Percentiles rank a stretch among this genome's conserved stretches.
Evolutionary conservation across 2,329 filamentous ascomycete species (phyloP).

Genomic region (Aspergillus tamarii): DNA sequence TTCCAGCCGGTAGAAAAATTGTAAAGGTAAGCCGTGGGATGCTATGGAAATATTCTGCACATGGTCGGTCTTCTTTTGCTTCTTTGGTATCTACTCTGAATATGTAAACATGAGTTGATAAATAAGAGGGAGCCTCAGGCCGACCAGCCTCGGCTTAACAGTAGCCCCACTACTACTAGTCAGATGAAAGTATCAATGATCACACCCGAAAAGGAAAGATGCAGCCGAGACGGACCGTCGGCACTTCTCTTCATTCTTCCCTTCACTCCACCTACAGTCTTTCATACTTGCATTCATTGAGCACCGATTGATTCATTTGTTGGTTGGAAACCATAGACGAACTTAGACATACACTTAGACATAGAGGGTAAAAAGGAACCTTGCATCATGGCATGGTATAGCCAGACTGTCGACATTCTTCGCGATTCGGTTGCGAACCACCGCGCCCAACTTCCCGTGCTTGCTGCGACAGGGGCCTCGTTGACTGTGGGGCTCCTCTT

Average conservation of each 20-base stretch:
- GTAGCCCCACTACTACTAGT: neutral
- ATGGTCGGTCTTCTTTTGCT: neutral
- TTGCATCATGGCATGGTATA: conserved; percentile 37
- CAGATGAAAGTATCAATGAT: neutral
- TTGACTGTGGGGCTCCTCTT: conserved; percentile 38
- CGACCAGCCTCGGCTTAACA: neutral
- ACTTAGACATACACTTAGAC: conserved; percentile 2
- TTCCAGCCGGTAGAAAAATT: neutral
- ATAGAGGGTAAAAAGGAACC: neutral
- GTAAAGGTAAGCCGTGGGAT: neutral
- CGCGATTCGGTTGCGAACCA: conserved; percentile 36
- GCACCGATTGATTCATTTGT: neutral
- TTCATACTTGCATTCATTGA: neutral
- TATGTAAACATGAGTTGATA: neutral
- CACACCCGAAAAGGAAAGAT: neutral
- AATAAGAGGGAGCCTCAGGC: neutral
- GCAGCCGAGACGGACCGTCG: neutral
- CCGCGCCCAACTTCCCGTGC: conserved; percentile 34
- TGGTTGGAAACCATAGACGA: neutral
- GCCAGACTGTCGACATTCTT: conserved; percentile 37
- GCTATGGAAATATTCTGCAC: neutral
- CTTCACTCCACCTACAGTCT: neutral
- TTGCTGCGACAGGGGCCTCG: conserved; percentile 40
- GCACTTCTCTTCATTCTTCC: neutral
- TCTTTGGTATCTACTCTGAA: neutral